Percentiles rank a stretch among this genome's conserved stretches.
phyloP scores from a whole-genome alignment of 768 basidiomycete genomes.

The Kwoniella sp. region DNA sequence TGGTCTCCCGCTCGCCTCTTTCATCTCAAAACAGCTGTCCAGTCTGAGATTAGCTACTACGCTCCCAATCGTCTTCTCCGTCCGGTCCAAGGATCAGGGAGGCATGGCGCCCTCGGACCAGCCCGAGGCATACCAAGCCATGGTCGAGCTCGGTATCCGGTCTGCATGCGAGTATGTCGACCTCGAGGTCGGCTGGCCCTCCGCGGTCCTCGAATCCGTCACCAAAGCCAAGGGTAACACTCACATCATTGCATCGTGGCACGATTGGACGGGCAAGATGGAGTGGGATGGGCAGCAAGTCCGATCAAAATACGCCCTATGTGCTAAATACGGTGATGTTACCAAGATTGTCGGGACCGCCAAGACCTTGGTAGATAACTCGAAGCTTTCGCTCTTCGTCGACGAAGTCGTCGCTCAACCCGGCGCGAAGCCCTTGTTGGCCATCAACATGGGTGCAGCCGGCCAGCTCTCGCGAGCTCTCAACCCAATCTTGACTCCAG shows the following conservation, averaged over 20 bases:
- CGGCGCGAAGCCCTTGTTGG: constrained; percentile 78
- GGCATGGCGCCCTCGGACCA: constrained; percentile 85
- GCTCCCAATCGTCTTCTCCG: constrained; percentile 89
- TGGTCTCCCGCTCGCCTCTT: constrained; percentile 67
- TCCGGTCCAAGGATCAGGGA: constrained; percentile 83
- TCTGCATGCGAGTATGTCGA: constrained; percentile 91
- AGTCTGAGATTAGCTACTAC: constrained; percentile 73
- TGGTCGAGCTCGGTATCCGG: constrained; percentile 76
- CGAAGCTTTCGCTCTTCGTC: constrained; percentile 74
- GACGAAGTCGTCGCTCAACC: constrained; percentile 59
- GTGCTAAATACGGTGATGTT: constrained; percentile 75
- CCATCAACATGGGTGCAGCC: constrained; percentile 84
- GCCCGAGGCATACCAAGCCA: constrained; percentile 69
- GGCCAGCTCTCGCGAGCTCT: constrained; percentile 90
- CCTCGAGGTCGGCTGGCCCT: constrained; percentile 77
- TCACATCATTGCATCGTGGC: constrained; percentile 88
- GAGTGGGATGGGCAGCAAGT: constrained; percentile 74
- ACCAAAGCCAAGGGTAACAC: constrained; percentile 68
- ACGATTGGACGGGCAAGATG: constrained; percentile 85
- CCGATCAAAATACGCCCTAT: constrained; percentile 70
- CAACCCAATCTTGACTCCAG: constrained; percentile 81
- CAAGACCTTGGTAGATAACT: constrained; percentile 72
- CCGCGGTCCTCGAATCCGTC: constrained; percentile 66
- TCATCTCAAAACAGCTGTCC: constrained; percentile 79
- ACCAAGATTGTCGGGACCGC: constrained; percentile 92